Percentiles rank a stretch among this genome's conserved stretches.
phyloP scores from a whole-genome alignment of 176 grass and related monocot genomes.

The Phragmites australis region DNA sequence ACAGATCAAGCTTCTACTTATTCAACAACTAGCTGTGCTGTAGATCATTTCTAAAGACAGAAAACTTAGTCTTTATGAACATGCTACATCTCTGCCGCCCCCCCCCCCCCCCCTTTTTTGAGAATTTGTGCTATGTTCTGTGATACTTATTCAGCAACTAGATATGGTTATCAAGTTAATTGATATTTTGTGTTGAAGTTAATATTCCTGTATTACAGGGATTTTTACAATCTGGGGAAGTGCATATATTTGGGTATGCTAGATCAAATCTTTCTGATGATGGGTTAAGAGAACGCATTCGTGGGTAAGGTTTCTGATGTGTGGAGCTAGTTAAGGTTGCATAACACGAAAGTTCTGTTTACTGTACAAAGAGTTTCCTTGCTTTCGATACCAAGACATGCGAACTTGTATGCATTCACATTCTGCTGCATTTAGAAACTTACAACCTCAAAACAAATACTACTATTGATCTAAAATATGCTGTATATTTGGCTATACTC shows the following conservation, averaged over 20 bases:
- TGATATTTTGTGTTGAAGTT: conserved; percentile 7
- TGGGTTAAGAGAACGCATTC: conserved; percentile 77
- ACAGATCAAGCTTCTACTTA: conserved; percentile 25
- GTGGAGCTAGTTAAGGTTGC: conserved; percentile 12
- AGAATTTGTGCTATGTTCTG: not conserved
- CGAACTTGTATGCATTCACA: conserved; percentile 2
- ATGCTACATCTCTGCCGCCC: not conserved
- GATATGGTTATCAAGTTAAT: not conserved
- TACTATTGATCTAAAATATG: conserved; percentile 24
- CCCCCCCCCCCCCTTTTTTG: not conserved
- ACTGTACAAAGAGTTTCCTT: not conserved
- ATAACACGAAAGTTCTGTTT: conserved; percentile 11
- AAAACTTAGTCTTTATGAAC: conserved; percentile 12
- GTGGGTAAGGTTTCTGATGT: conserved; percentile 59
- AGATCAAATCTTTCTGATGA: conserved; percentile 92
- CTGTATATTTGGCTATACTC: conserved; percentile 3
- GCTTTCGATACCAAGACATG: conserved; percentile 12
- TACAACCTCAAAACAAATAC: conserved; percentile 13
- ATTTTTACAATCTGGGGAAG: conserved; percentile 75
- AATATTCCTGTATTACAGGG: conserved; percentile 51
- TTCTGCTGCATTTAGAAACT: not conserved
- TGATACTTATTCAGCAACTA: not conserved
- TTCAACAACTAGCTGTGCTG: conserved; percentile 1
- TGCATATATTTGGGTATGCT: conserved; percentile 96
- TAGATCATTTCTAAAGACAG: not conserved